These are phyloP conservation scores for Colletotrichum tanaceti DNA, from an alignment of 2,329 filamentous ascomycete genomes.

Conservation along the genomic window DNA sequence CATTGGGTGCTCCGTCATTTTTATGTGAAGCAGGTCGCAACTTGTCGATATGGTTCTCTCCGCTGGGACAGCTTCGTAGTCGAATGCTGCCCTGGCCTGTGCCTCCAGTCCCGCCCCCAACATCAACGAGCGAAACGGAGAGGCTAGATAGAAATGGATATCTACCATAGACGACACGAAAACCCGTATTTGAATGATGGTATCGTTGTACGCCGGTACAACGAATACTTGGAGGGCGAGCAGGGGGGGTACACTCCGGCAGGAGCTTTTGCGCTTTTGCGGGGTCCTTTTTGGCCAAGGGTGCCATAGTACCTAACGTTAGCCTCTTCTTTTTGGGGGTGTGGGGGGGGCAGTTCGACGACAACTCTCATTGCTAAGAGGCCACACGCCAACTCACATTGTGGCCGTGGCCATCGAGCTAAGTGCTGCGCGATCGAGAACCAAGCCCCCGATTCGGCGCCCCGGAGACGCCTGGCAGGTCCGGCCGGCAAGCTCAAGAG, in stretches of 20 bases:
- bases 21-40: neutral
- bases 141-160: too few relatives aligned
- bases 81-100: neutral
- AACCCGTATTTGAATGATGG: too few relatives aligned
- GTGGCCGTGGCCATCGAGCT: conserved; percentile 35
- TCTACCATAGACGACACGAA: too few relatives aligned
- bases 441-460: neutral
- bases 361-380: conserved; percentile 8
- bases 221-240: neutral
- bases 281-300: conserved; percentile 14
- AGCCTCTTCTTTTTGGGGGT: conserved; percentile 13
- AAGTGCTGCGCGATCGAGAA: conserved; percentile 30
- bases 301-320: conserved; percentile 12
- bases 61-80: neutral
- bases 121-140: neutral
- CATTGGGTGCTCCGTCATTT: neutral
- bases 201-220: too few relatives aligned
- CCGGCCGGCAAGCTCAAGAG: conserved; percentile 2
- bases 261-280: conserved; percentile 30
- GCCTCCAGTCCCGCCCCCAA: neutral
- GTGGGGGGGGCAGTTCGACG: neutral
- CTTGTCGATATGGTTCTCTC: neutral
- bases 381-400: conserved; percentile 7
- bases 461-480: conserved; percentile 6
- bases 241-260: conserved; percentile 7